Conservation (phyloP, 208 protist species). For the Naegleria lovaniensis region DNA sequence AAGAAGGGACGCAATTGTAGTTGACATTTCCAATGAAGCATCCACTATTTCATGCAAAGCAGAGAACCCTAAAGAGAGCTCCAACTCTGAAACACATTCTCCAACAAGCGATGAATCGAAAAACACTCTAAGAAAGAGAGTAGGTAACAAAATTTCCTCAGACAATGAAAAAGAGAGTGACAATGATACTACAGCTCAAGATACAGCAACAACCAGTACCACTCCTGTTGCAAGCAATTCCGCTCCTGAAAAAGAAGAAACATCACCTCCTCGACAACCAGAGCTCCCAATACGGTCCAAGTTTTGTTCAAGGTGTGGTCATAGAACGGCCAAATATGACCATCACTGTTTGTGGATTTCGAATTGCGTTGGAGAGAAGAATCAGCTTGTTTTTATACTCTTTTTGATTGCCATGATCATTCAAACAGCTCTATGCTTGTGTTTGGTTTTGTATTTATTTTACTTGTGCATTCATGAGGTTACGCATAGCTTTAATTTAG, state of each 20-base stretch:
- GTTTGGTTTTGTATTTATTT: not conserved
- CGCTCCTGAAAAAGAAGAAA: not conserved
- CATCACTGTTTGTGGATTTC: not conserved
- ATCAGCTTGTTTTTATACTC: not conserved
- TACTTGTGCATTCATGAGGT: not conserved
- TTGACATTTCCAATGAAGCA: not conserved
- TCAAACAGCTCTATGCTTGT: not conserved
- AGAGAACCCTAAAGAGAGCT: not conserved
- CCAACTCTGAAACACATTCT: not conserved
- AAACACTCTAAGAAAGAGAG: not conserved
- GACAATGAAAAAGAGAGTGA: not conserved
- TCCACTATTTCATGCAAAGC: not conserved
- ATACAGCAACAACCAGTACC: not conserved
- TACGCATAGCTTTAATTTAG: not conserved
- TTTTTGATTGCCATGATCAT: not conserved
- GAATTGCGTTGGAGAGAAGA: not conserved
- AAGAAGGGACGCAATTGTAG: not conserved
- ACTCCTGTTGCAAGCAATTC: not conserved
- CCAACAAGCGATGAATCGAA: not conserved
- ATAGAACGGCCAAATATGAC: not conserved
- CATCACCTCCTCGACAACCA: not conserved
- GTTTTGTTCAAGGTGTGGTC: not conserved
- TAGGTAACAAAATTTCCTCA: not conserved
- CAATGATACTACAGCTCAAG: not conserved
- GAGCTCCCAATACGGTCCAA: not conserved